These are phyloP conservation scores for Scedosporium aurantiacum DNA, from an alignment of 2,329 filamentous ascomycete species.

Conservation along the genomic window DNA sequence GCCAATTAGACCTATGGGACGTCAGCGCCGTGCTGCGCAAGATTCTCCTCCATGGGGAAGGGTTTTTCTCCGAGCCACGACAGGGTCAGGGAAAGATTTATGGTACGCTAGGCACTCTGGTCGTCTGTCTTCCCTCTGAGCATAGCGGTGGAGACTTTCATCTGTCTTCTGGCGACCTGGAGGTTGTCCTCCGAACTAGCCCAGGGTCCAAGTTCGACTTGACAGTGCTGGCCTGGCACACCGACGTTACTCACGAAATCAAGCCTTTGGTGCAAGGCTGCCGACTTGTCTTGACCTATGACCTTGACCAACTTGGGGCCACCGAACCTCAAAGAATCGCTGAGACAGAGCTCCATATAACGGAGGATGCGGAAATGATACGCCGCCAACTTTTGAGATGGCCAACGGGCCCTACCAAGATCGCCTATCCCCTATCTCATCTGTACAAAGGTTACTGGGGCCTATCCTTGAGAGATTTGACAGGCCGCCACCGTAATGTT, in stretches of 20 bases:
- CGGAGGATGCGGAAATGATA: neutral
- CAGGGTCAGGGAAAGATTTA: constrained; percentile 34
- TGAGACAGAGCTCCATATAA: constrained; percentile 14
- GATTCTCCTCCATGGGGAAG: constrained; percentile 37
- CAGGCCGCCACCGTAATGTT: neutral
- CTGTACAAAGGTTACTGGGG: too few species aligned
- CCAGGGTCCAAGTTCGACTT: constrained; percentile 9
- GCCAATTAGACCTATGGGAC: constrained; percentile 10
- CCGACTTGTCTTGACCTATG: constrained; percentile 41
- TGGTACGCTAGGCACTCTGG: constrained; percentile 38
- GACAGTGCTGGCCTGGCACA: constrained; percentile 30
- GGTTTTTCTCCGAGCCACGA: constrained; percentile 36
- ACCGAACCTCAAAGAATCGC: constrained; percentile 6
- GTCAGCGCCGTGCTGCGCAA: constrained; percentile 30
- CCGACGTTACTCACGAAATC: constrained; percentile 41
- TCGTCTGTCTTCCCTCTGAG: constrained; percentile 34
- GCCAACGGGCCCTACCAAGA: neutral
- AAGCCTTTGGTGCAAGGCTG: constrained; percentile 33
- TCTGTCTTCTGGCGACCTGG: constrained; percentile 24
- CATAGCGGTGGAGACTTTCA: constrained; percentile 36
- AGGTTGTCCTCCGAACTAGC: constrained; percentile 19
- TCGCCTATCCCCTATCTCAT: neutral
- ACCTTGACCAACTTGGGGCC: constrained; percentile 23
- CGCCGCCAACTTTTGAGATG: neutral
- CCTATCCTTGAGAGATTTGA: neutral